Conservation (phyloP, 2,329 filamentous ascomycete genomes). For the Lasiodiplodia sp. region DNA sequence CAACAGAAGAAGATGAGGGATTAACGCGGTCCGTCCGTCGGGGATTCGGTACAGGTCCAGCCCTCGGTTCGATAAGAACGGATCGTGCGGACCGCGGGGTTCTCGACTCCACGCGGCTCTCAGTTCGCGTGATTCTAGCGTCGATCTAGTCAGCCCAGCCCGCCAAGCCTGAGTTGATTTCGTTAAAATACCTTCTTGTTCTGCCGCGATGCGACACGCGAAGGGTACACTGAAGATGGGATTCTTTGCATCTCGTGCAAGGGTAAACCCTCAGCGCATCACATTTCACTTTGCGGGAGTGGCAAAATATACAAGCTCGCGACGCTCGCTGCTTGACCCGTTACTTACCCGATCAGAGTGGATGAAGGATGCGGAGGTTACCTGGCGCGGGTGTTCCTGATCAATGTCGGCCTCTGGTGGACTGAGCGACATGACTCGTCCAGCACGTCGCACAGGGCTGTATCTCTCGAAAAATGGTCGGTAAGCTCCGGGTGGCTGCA, state of each 20-base stretch:
- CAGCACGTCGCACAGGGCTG: background rate
- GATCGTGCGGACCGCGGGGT: background rate
- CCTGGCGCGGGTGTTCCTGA: conserved; percentile 10
- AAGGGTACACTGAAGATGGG: conserved; percentile 4
- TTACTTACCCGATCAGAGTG: background rate
- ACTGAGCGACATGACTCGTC: background rate
- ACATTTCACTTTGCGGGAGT: conserved; percentile 12
- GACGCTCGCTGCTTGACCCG: background rate
- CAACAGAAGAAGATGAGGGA: background rate
- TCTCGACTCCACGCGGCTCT: background rate
- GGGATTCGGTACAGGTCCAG: background rate
- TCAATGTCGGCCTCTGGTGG: background rate
- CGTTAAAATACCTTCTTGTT: background rate
- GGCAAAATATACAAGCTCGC: conserved; percentile 14
- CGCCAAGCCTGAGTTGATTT: background rate
- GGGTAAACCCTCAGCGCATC: conserved; percentile 13
- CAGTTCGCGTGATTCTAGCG: background rate
- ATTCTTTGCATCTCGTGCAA: conserved; percentile 10
- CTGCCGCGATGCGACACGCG: conserved; percentile 9
- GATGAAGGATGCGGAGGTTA: background rate
- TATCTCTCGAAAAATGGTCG: background rate
- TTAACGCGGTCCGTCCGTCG: background rate
- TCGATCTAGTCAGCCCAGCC: background rate
- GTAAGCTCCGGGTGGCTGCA: background rate
- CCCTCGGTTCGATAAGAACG: too few relatives aligned